These are phyloP conservation scores for Trichomonas gallinae DNA, from an alignment of 208 protist genomes.

Conservation along the genomic window DNA sequence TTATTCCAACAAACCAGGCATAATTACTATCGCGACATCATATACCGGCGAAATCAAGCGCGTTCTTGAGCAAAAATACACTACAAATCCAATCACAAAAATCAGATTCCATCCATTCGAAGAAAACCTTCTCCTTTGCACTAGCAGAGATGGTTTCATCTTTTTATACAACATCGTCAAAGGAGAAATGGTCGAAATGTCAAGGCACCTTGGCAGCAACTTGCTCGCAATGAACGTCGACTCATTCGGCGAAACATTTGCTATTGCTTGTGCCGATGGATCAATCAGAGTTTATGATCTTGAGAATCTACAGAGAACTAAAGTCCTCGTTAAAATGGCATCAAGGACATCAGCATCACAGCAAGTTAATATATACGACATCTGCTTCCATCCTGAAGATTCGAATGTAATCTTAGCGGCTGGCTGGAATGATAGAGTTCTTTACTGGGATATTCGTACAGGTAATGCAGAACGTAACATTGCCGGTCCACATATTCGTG, in stretches of 20 bases:
- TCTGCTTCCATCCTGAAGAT: not conserved
- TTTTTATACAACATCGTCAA: not conserved
- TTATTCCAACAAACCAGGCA: not conserved
- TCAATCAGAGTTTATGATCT: constrained; percentile 1
- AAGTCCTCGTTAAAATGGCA: not conserved
- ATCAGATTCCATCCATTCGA: not conserved
- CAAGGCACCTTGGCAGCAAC: not conserved
- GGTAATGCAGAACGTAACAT: not conserved
- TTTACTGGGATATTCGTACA: not conserved
- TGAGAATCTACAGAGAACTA: not conserved
- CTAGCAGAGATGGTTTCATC: not conserved
- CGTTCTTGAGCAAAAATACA: not conserved
- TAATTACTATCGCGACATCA: not conserved
- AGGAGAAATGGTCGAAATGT: not conserved
- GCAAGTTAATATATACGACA: not conserved
- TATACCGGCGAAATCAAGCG: not conserved
- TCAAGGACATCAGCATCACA: not conserved
- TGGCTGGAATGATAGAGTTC: not conserved
- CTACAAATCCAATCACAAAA: not conserved
- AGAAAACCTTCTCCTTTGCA: not conserved
- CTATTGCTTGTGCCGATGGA: not conserved
- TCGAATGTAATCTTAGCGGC: not conserved
- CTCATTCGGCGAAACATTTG: not conserved
- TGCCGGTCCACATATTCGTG: not conserved
- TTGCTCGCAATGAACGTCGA: not conserved